Percentiles rank a stretch among this genome's conserved stretches.
Evolutionary conservation across 768 basidiomycete species (phyloP).

Genomic region (Cystofilobasidium ferigula): DNA sequence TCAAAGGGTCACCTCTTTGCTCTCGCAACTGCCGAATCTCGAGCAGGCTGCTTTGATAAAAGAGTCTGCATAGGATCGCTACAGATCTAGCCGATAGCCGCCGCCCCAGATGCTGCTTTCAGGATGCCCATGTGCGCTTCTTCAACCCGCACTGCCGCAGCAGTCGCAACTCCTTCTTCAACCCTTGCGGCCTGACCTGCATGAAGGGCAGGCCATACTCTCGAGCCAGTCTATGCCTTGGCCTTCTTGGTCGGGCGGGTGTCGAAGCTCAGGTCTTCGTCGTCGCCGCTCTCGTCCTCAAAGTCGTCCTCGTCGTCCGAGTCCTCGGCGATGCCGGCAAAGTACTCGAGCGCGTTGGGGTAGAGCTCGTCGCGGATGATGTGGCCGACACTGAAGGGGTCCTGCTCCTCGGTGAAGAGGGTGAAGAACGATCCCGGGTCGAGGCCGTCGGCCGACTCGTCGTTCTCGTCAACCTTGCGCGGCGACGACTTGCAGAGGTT

Average conservation of each 20-base stretch:
- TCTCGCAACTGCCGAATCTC: no score
- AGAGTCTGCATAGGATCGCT: no score
- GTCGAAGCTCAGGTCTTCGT: constrained; percentile 18
- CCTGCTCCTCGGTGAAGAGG: constrained; percentile 16
- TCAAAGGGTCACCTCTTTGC: no score
- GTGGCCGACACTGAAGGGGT: constrained; percentile 16
- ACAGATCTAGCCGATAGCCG: no score
- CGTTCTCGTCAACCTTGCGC: constrained; percentile 4
- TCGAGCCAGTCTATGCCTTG: no score
- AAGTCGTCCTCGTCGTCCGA: constrained; percentile 16
- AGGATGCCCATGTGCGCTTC: no score
- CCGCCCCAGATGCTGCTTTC: no score
- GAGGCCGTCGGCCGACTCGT: constrained; percentile 19
- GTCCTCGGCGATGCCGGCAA: constrained; percentile 22
- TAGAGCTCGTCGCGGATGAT: constrained; percentile 20
- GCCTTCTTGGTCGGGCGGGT: constrained; percentile 23
- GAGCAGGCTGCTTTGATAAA: no score
- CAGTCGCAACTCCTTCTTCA: no score
- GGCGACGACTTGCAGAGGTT: constrained; percentile 18
- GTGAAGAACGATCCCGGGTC: constrained; percentile 26
- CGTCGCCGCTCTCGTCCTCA: constrained; percentile 15
- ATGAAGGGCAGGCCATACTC: no score
- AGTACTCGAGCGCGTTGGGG: constrained; percentile 19
- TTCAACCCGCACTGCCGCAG: no score
- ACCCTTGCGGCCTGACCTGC: no score